Conservation (phyloP, 1,284 basidiomycete genomes). For the Veloboletus limbatus region DNA sequence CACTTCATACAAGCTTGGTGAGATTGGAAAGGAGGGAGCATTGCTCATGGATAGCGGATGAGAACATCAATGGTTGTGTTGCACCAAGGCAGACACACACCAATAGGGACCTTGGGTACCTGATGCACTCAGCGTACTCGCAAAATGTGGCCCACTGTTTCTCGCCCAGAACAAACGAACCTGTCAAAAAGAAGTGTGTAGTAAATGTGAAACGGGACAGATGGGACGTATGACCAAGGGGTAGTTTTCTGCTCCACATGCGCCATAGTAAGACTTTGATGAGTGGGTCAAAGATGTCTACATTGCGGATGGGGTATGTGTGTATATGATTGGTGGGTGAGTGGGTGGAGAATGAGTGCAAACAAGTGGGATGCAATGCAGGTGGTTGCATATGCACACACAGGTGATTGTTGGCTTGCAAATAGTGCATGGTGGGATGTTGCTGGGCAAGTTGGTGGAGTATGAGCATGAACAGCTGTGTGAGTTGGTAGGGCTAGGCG, state of each 20-base stretch:
- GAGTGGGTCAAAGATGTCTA: constrained; percentile 27
- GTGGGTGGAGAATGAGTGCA: too few species aligned
- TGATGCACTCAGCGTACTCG: constrained; percentile 26
- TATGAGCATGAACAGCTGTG: too few species aligned
- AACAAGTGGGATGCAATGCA: too few species aligned
- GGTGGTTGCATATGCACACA: too few species aligned
- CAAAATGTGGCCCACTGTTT: constrained; percentile 25
- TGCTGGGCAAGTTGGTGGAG: too few species aligned
- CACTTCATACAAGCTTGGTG: constrained; percentile 27
- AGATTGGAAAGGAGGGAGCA: constrained; percentile 28
- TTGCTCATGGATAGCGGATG: constrained; percentile 9
- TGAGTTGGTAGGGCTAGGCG: too few species aligned
- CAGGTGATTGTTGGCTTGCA: too few species aligned
- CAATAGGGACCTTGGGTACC: constrained; percentile 23
- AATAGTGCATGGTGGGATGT: too few species aligned
- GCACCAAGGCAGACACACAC: constrained; percentile 17
- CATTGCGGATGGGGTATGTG: too few species aligned
- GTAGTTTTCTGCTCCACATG: constrained; percentile 23
- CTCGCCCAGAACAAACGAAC: constrained; percentile 26
- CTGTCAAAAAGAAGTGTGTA: constrained; percentile 4
- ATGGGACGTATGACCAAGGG: constrained; percentile 18
- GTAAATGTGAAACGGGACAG: background rate
- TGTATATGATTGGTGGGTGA: too few species aligned
- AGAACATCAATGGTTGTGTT: constrained; percentile 23
- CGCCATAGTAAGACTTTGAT: constrained; percentile 26